phyloP scores from a whole-genome alignment of 2,329 filamentous ascomycete genomes.

The Lomentospora prolificans region DNA sequence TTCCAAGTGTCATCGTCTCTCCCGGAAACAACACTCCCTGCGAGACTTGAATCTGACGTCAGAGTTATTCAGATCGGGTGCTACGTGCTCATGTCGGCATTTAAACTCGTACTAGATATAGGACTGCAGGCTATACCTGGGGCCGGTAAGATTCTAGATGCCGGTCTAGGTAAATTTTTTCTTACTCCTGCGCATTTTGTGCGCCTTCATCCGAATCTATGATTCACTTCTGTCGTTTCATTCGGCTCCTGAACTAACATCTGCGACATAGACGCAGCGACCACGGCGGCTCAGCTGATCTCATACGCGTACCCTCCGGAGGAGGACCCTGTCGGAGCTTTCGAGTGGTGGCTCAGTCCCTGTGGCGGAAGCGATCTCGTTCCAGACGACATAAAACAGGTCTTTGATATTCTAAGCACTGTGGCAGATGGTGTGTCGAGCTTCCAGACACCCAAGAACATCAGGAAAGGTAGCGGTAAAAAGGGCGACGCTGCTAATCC shows the following conservation, averaged over 20 bases:
- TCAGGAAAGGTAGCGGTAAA: constrained; percentile 6
- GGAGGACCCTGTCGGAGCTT: constrained; percentile 3
- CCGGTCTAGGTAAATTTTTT: neutral
- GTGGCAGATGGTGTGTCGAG: constrained; percentile 4
- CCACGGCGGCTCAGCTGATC: neutral
- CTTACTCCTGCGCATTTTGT: neutral
- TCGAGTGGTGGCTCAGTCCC: constrained; percentile 8
- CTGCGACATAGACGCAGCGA: neutral
- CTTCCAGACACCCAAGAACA: constrained; percentile 7
- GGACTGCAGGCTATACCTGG: neutral
- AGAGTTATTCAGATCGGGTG: neutral
- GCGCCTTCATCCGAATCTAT: neutral
- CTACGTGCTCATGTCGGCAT: neutral
- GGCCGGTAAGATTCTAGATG: constrained; percentile 3
- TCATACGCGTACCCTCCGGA: constrained; percentile 4
- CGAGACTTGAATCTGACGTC: neutral
- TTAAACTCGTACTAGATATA: constrained; percentile 2
- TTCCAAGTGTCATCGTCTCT: neutral
- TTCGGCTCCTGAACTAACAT: neutral
- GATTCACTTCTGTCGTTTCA: neutral
- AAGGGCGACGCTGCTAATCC: constrained; percentile 9
- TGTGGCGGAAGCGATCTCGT: constrained; percentile 7
- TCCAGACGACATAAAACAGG: constrained; percentile 7
- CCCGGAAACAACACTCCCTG: neutral
- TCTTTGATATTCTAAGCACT: constrained; percentile 3